Evolutionary conservation across 306 rosid genomes (phyloP).

Genomic region (Sicyos baderoa): DNA sequence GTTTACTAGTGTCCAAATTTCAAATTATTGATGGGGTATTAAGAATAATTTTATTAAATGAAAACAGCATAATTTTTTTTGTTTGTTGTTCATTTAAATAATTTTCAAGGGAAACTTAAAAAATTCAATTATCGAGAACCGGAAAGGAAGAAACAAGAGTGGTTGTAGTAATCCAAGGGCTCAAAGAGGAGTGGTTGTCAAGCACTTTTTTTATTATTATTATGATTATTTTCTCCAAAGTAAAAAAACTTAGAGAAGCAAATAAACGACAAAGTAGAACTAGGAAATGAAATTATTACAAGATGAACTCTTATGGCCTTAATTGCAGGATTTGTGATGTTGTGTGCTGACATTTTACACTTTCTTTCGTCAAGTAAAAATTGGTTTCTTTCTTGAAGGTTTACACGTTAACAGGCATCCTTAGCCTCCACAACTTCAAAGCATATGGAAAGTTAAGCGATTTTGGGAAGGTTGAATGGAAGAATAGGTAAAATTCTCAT

Average conservation of each 20-base stretch:
- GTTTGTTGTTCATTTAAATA: not conserved
- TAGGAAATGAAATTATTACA: not conserved
- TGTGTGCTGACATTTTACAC: not conserved
- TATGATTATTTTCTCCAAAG: not conserved
- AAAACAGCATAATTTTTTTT: not conserved
- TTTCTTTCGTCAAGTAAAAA: not conserved
- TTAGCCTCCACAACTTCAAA: slow-evolving; percentile 41
- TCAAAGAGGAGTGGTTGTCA: not conserved
- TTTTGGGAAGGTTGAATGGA: slow-evolving; percentile 71
- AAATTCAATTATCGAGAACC: not conserved
- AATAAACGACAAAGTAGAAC: not conserved
- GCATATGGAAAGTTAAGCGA: slow-evolving; percentile 45
- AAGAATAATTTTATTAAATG: not conserved
- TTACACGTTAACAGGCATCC: slow-evolving; percentile 46
- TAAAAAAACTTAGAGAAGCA: not conserved
- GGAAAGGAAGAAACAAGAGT: not conserved
- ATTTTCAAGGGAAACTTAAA: not conserved
- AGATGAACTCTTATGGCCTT: not conserved
- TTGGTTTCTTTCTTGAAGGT: slow-evolving; percentile 47
- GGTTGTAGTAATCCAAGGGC: not conserved
- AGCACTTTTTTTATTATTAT: not conserved
- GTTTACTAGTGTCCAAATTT: not conserved
- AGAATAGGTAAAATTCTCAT: slow-evolving; percentile 57
- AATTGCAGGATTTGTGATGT: not conserved
- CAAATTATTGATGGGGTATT: not conserved